Base-by-base conservation (phyloP, 1,284 basidiomycete species). In the Leucocoprinus gongylophorus region DNA sequence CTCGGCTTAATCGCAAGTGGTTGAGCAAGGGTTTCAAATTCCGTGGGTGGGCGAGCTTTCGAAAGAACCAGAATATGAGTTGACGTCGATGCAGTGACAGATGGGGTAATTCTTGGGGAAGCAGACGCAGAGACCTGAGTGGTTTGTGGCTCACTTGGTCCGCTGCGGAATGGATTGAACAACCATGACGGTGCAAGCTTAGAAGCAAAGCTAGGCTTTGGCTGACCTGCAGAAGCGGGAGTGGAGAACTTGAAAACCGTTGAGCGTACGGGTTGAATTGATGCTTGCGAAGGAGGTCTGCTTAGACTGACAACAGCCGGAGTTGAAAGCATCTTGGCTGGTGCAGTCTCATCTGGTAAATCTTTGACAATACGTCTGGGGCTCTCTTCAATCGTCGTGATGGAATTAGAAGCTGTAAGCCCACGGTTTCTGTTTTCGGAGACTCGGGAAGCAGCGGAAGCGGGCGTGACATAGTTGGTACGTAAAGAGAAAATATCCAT, bases 161-260 rank as follows among this genome's bases (percentile, higher is more conserved):
- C 78, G 54, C 76, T 79, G 35, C 83, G 72, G 64, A 90, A 89
- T 2, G 83, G 77, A 58, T 81, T 86, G 62, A 88, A 82, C 7
- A 90, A 65, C 88, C 88, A 91, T 7, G 81, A 74, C 0, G 85
- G 77, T 2, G 85, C 71, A 32, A 88, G 72, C 58, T 81, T 86
- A 1, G 85, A 80, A 6, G 75, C 71, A 8, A 80, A 55, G 0
- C 73, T 67, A 1, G 67, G 62, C 21, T 74, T 72, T 15, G 65
- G 56, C 5, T 69, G 58, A 42, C 65, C 61, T 2, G 53, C 59
- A 42, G 50, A 58, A 29, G 58, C 43, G 51, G 59, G 30, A 53
- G 58, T 59, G 21, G 72, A 71, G 7, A 73, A 67, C 3, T 68
- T 66, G 10, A 75, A 73, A 2, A 65, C 65, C 7, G 66, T 68